Evolutionary conservation across 164 flowering plant genomes (phyloP).

Genomic region (Brasenia schreberi): DNA sequence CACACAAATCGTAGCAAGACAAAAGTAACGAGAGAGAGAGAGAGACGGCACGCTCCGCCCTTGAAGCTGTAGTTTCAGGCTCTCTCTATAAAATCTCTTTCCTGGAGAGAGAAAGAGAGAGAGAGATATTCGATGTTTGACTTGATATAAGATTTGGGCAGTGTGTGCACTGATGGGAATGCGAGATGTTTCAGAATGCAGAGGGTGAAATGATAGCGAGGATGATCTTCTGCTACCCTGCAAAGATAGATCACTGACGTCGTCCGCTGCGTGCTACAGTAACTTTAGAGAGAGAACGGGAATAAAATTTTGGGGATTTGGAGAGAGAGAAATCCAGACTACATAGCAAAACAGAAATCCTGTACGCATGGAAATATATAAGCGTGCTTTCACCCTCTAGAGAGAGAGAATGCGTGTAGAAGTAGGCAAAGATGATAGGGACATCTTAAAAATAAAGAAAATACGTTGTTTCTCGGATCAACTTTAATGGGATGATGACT

Average conservation of each 20-base stretch:
- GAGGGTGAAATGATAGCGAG: neutral
- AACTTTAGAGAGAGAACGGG: neutral
- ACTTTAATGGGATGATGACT: neutral
- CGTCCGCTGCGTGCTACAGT: neutral
- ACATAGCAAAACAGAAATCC: neutral
- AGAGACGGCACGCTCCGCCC: too few species aligned
- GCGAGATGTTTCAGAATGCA: neutral
- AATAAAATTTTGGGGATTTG: neutral
- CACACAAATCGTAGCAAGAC: too few species aligned
- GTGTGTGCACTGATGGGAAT: neutral
- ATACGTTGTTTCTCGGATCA: neutral
- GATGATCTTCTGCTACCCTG: neutral
- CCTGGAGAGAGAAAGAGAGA: too few species aligned
- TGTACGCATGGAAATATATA: neutral
- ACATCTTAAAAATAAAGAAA: neutral
- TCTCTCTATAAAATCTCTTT: too few species aligned
- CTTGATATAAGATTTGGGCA: neutral
- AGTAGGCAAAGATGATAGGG: neutral
- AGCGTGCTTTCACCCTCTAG: neutral
- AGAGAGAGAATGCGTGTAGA: neutral
- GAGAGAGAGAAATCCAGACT: neutral
- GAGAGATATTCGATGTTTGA: neutral
- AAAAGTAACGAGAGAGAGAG: too few species aligned
- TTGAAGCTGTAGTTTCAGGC: too few species aligned
- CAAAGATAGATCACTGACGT: neutral